Conservation (phyloP, 495 filamentous ascomycete genomes). For the Xylaria curta region DNA sequence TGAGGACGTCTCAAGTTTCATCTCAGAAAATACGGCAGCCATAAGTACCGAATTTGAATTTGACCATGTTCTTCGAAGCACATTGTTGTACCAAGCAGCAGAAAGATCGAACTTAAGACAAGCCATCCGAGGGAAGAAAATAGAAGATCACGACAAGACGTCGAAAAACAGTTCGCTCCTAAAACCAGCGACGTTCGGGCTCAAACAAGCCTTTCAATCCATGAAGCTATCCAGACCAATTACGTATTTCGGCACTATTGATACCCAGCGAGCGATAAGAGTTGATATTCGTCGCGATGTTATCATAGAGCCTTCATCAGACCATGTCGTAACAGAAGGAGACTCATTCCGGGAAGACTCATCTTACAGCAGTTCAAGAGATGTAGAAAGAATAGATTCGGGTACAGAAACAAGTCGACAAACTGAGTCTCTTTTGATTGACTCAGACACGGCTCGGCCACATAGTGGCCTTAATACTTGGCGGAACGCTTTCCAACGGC, state of each 20-base stretch:
- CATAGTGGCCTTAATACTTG: not conserved
- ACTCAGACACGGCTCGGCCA: not conserved
- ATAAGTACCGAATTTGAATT: conserved; percentile 19
- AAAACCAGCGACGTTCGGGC: not conserved
- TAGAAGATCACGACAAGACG: not conserved
- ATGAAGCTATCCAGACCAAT: not conserved
- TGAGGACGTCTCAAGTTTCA: conserved; percentile 21
- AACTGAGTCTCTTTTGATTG: not conserved
- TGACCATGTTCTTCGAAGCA: conserved; percentile 18
- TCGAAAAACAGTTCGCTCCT: not conserved
- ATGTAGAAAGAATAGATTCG: not conserved
- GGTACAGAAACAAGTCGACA: not conserved
- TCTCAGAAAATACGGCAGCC: conserved; percentile 13
- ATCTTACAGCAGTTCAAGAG: not conserved
- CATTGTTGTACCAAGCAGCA: conserved; percentile 6
- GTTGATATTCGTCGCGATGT: not conserved
- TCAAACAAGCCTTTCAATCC: conserved; percentile 1
- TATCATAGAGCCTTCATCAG: not conserved
- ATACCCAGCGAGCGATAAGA: not conserved
- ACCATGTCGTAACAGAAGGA: not conserved
- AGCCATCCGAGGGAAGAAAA: conserved; percentile 5
- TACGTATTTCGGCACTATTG: not conserved
- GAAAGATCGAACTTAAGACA: conserved; percentile 18
- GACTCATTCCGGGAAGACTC: not conserved
- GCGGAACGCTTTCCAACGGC: conserved; percentile 1